phyloP scores from a whole-genome alignment of 192 early-diverging fungal species.

The Spizellomyces punctatus region DNA sequence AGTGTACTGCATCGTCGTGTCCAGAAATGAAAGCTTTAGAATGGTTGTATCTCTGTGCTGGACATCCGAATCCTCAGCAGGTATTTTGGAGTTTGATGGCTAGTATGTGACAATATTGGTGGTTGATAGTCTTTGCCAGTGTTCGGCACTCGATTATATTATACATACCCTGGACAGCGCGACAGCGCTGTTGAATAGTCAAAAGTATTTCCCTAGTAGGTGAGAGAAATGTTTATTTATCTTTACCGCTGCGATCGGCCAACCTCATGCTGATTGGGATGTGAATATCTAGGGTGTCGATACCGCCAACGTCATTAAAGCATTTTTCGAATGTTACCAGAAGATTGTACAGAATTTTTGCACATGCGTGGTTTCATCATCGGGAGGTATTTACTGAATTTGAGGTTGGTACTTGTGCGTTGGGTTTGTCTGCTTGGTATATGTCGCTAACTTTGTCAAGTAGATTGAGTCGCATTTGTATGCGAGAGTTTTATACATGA shows the following conservation, averaged over 20 bases:
- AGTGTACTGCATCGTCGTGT: conserved; percentile 77
- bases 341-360: conserved; percentile 95
- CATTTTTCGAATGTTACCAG: conserved; percentile 86
- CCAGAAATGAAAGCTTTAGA: conserved; percentile 93
- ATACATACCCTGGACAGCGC: conserved; percentile 94
- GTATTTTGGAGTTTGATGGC: conserved; percentile 40
- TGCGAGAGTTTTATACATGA: conserved; percentile 22
- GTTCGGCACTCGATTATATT: conserved; percentile 89
- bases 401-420: conserved; percentile 54
- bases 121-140: conserved; percentile 44
- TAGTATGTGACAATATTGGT: too few species aligned
- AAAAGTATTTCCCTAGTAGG: conserved; percentile 77
- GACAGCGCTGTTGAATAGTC: conserved; percentile 73
- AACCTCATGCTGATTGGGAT: background rate
- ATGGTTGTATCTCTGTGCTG: conserved; percentile 91
- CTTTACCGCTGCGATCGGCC: background rate
- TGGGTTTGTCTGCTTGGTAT: background rate
- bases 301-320: conserved; percentile 74
- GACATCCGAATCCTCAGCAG: conserved; percentile 73
- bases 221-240: conserved; percentile 11
- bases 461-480: conserved; percentile 28
- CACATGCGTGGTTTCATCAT: conserved; percentile 94
- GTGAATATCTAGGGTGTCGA: conserved; percentile 25
- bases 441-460: background rate
- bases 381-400: conserved; percentile 83